Base-by-base conservation (phyloP, 1,284 basidiomycete species). In the Leccinum pachyderme region DNA sequence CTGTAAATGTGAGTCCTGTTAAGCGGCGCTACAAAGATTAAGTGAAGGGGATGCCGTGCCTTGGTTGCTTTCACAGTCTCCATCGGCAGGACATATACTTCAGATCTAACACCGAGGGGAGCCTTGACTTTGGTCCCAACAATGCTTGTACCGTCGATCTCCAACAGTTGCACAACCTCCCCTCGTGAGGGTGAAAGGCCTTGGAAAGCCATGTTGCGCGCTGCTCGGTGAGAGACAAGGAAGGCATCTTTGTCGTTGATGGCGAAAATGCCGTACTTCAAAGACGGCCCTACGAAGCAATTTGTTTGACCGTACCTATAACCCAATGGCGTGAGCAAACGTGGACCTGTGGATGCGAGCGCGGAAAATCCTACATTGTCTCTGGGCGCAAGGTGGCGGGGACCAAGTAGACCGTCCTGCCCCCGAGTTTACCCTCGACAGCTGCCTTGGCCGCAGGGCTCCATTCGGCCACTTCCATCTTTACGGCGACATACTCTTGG, bases 181-280 rank as follows among this genome's bases (percentile, higher is more conserved):
- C 91, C 93, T 18, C 84, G 83, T 3, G 81, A 78, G 12, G 83
- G 79, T 51, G 84, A 86, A 55, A 89, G 87, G 43, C 89, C 89
- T 75, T 99, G 97, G 85, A 89, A 99, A 1, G 96, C 86, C 95
- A 99, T 98, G 73, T 98, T 99, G 47, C 96, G 86, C 8, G 95
- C 95, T 0, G 95, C 87, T 49, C 96, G 91, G 61, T 87, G 76
- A 11, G 95, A 96, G 75, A 93, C 89, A 18, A 99, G 78, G 75
- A 88, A 99, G 28, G 95, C 90, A 64, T 96, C 93, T 48, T 81
- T 78, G 72, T 95, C 89, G 67, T 91, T 93, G 49, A 87, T 84
- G 49, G 91, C 87, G 72, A 90, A 99, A 27, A 98, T 77, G 49
- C 95, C 95, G 70, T 99, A 99, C 63, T 93, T 93, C 77, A 99